These are phyloP conservation scores for Aspergillus ibericus DNA, from an alignment of 2,329 filamentous ascomycete genomes.

Conservation along the genomic window DNA sequence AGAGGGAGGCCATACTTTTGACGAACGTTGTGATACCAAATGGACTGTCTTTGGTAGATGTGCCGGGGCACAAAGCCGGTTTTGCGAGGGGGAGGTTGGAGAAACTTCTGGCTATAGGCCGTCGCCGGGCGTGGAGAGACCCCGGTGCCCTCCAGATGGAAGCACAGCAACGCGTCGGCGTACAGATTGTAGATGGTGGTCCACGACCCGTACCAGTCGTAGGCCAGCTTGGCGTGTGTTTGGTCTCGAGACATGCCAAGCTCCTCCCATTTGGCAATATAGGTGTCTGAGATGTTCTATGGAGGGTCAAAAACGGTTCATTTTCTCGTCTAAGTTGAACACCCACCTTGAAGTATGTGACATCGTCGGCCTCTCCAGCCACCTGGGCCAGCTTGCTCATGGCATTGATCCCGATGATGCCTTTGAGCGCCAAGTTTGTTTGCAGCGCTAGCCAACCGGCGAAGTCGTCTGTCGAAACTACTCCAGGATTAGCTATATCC, in stretches of 20 bases:
- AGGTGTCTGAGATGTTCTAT: constrained; percentile 61
- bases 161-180: constrained; percentile 76
- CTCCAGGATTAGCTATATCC: not conserved
- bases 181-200: constrained; percentile 85
- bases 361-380: constrained; percentile 59
- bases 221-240: constrained; percentile 74
- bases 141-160: constrained; percentile 61
- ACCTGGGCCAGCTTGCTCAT: constrained; percentile 70
- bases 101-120: constrained; percentile 24
- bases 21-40: constrained; percentile 76
- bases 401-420: constrained; percentile 77
- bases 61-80: constrained; percentile 68
- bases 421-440: constrained; percentile 80
- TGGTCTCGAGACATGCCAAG: constrained; percentile 69
- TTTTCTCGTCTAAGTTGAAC: not conserved
- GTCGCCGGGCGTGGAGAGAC: constrained; percentile 7
- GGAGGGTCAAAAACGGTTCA: constrained; percentile 9
- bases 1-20: constrained; percentile 81
- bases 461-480: constrained; percentile 80
- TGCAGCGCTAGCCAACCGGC: constrained; percentile 75
- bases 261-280: constrained; percentile 71
- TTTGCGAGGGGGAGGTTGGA: constrained; percentile 26
- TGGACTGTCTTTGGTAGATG: constrained; percentile 76
- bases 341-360: constrained; percentile 56
- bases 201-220: constrained; percentile 78